Evolutionary conservation across 768 basidiomycete genomes (phyloP).

Genomic region (Pleurotus sapidus): DNA sequence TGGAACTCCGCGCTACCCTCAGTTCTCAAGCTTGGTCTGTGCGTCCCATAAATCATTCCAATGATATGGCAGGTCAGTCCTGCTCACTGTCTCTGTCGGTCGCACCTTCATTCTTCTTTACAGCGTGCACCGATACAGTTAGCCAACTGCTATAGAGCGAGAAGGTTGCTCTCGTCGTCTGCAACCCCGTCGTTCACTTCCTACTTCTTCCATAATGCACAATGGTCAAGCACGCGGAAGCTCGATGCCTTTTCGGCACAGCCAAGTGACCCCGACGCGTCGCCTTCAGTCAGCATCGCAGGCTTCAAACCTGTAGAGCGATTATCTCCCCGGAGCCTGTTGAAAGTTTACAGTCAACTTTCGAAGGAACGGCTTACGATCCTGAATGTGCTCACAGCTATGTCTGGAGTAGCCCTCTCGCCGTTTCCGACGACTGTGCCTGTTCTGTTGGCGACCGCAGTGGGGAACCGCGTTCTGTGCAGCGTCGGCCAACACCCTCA

Average conservation of each 20-base stretch:
- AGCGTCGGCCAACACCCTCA: slow-evolving; percentile 91
- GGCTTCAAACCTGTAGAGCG: slow-evolving; percentile 34
- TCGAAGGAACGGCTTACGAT: slow-evolving; percentile 83
- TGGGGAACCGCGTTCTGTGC: slow-evolving; percentile 92
- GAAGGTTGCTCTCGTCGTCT: slow-evolving; percentile 10
- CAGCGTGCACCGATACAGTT: background rate
- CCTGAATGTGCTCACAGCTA: slow-evolving; percentile 84
- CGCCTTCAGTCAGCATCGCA: slow-evolving; percentile 14
- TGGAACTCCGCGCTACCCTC: slow-evolving; percentile 17
- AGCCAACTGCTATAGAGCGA: background rate
- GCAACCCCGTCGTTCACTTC: slow-evolving; percentile 37
- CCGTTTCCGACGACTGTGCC: slow-evolving; percentile 84
- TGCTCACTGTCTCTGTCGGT: background rate
- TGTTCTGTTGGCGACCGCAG: slow-evolving; percentile 79
- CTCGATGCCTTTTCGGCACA: slow-evolving; percentile 10
- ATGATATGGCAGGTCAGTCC: slow-evolving; percentile 1
- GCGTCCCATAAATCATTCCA: background rate
- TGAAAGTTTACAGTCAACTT: slow-evolving; percentile 74
- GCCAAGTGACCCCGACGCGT: slow-evolving; percentile 9
- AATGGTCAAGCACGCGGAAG: slow-evolving; percentile 33
- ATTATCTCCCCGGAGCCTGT: slow-evolving; percentile 48
- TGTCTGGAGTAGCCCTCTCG: slow-evolving; percentile 91
- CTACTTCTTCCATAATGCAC: slow-evolving; percentile 64
- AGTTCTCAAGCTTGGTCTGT: slow-evolving; percentile 2
- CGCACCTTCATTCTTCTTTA: background rate